Percentiles rank a stretch among this genome's conserved stretches.
Evolutionary conservation across 2,329 filamentous ascomycete genomes (phyloP).

Genomic region (Microsporum canis): DNA sequence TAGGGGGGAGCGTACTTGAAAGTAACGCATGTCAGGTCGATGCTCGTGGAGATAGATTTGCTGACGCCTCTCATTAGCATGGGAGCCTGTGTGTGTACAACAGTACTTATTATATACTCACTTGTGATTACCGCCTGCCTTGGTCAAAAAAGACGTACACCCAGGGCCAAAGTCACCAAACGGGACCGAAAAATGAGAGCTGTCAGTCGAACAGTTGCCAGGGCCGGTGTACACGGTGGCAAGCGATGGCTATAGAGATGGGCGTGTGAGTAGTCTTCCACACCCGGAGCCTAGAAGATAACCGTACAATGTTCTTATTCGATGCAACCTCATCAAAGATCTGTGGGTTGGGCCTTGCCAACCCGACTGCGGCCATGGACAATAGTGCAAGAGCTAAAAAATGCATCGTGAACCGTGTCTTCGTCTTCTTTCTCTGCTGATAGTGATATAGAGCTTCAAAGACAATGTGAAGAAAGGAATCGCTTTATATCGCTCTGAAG

Average conservation of each 20-base stretch:
- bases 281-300: no score
- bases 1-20: neutral
- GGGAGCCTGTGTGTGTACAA: neutral
- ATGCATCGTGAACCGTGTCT: neutral
- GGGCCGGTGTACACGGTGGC: neutral
- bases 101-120: neutral
- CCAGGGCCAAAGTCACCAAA: neutral
- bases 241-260: neutral
- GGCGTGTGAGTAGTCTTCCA: no score
- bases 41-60: neutral
- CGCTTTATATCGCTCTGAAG: neutral
- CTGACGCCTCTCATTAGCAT: neutral
- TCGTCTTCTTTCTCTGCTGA: neutral
- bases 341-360: neutral
- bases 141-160: neutral
- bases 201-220: neutral
- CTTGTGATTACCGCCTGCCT: neutral
- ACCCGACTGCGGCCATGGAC: neutral
- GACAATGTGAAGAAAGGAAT: neutral
- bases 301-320: neutral
- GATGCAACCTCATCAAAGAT: neutral
- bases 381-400: neutral
- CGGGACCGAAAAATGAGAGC: neutral
- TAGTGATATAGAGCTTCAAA: neutral
- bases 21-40: neutral